A percentile compares a stretch with the other conserved stretches of the same genome.
Evolutionary conservation across 23 red algal species (phyloP).

Genomic region (Gracilaria domingensis): DNA sequence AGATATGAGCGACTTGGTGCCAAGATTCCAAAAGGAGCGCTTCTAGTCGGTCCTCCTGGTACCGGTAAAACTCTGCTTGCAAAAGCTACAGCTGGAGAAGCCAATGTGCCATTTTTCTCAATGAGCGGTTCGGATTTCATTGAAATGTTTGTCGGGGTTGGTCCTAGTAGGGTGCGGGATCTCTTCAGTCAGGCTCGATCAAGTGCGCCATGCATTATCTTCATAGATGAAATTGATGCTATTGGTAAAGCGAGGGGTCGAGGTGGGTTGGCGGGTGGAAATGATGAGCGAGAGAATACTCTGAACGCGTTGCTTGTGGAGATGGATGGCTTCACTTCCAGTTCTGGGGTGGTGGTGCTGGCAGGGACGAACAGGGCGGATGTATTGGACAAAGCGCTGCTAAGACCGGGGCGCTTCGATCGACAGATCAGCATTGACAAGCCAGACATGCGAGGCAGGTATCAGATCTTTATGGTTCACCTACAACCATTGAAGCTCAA

Average conservation of each 20-base stretch:
- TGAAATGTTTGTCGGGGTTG: slow-evolving; percentile 99
- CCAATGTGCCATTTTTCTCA: slow-evolving; percentile 98
- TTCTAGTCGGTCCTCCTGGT: slow-evolving; percentile 96
- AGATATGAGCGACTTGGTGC: slow-evolving; percentile 93
- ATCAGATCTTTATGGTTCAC: slow-evolving; percentile 98
- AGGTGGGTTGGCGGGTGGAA: slow-evolving; percentile 94
- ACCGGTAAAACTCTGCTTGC: slow-evolving; percentile 98
- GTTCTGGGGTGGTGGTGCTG: slow-evolving; percentile 92
- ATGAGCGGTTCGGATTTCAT: slow-evolving; percentile 99
- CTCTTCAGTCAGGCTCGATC: slow-evolving; percentile 91
- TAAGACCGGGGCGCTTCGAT: slow-evolving; percentile 98
- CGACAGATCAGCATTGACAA: slow-evolving; percentile 98
- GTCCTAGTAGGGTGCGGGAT: slow-evolving; percentile 94
- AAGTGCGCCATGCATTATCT: slow-evolving; percentile 97
- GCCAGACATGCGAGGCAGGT: slow-evolving; percentile 95
- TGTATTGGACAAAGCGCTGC: slow-evolving; percentile 96
- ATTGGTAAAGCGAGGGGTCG: slow-evolving; percentile 94
- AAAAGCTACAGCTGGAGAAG: slow-evolving; percentile 96
- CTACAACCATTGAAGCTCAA: slow-evolving; percentile 85
- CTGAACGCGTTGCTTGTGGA: slow-evolving; percentile 98
- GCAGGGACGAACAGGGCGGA: slow-evolving; percentile 98
- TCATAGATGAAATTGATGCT: slow-evolving; percentile 99
- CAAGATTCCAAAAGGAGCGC: slow-evolving; percentile 97
- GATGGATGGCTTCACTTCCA: slow-evolving; percentile 97
- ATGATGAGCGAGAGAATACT: slow-evolving; percentile 99